These are phyloP conservation scores for Sporisorium scitamineum DNA, from an alignment of 1,284 basidiomycete species.

Conservation along the genomic window DNA sequence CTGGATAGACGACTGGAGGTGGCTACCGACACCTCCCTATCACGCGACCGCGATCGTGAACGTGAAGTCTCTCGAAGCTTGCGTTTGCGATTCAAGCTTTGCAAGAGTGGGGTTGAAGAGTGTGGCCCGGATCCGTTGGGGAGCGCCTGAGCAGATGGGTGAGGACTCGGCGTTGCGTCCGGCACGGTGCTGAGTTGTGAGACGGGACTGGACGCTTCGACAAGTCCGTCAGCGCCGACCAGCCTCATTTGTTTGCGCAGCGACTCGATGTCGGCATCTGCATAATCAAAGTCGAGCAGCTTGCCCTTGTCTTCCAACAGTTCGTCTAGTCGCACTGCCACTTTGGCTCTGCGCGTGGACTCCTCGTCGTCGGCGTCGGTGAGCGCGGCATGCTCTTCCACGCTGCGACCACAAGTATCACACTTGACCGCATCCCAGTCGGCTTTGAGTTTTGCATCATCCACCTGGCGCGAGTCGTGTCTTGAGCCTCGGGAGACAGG, in stretches of 20 bases:
- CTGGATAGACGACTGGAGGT: conserved; percentile 55
- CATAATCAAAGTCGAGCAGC: conserved; percentile 82
- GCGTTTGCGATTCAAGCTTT: conserved; percentile 46
- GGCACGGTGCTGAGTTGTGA: conserved; percentile 48
- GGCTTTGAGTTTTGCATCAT: conserved; percentile 27
- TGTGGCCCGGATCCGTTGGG: conserved; percentile 34
- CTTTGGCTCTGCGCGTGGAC: conserved; percentile 76
- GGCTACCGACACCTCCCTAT: conserved; percentile 50
- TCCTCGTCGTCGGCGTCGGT: conserved; percentile 68
- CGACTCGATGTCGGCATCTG: conserved; percentile 78
- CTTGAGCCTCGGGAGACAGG: conserved; percentile 25
- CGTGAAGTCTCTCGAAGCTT: conserved; percentile 44
- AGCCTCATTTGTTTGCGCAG: conserved; percentile 73
- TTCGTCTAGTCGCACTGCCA: conserved; percentile 86
- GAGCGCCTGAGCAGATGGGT: conserved; percentile 30
- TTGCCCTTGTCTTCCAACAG: conserved; percentile 82
- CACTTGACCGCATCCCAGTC: conserved; percentile 38
- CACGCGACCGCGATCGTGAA: conserved; percentile 35
- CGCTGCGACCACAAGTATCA: conserved; percentile 77
- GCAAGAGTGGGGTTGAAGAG: conserved; percentile 42
- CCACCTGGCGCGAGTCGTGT: conserved; percentile 23
- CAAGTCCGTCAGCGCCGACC: conserved; percentile 42
- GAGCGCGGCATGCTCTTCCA: conserved; percentile 77
- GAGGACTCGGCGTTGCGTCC: conserved; percentile 47
- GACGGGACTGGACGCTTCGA: conserved; percentile 40